Percentiles rank a stretch among this genome's conserved stretches.
Evolutionary conservation across 2,329 filamentous ascomycete genomes (phyloP).

Genomic region (Lithohypha guttulata): DNA sequence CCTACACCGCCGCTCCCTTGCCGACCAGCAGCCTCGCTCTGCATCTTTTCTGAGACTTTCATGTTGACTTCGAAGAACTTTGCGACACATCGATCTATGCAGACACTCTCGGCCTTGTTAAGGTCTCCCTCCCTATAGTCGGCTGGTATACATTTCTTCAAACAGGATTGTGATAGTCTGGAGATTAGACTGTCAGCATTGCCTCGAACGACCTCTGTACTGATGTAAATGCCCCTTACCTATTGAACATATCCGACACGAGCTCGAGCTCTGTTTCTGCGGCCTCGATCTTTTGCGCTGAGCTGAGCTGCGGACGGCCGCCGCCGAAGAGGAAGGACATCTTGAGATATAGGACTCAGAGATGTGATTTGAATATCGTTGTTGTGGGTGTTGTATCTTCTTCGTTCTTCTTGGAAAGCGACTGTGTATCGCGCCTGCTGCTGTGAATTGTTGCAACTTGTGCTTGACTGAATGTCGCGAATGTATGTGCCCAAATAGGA

Average conservation of each 20-base stretch:
- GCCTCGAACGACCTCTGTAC: not conserved
- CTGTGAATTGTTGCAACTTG: no score
- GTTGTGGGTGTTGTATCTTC: no score
- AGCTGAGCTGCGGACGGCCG: constrained; percentile 69
- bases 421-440: no score
- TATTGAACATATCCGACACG: constrained; percentile 95
- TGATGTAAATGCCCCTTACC: constrained; percentile 46
- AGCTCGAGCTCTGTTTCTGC: constrained; percentile 94
- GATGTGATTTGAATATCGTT: no score
- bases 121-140: constrained; percentile 93
- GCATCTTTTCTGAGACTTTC: constrained; percentile 95
- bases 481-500: no score
- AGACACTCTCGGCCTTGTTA: constrained; percentile 98
- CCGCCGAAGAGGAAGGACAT: constrained; percentile 67
- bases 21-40: constrained; percentile 65
- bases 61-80: constrained; percentile 99
- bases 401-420: no score
- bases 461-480: no score
- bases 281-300: constrained; percentile 92
- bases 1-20: constrained; percentile 47
- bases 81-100: constrained; percentile 89
- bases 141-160: constrained; percentile 82
- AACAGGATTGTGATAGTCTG: constrained; percentile 79
- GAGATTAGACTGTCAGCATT: not conserved
- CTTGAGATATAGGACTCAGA: no score